Percentiles rank a stretch among this genome's conserved stretches.
phyloP scores from a whole-genome alignment of 495 filamentous ascomycete genomes.

The Hyaloscypha bicolor region DNA sequence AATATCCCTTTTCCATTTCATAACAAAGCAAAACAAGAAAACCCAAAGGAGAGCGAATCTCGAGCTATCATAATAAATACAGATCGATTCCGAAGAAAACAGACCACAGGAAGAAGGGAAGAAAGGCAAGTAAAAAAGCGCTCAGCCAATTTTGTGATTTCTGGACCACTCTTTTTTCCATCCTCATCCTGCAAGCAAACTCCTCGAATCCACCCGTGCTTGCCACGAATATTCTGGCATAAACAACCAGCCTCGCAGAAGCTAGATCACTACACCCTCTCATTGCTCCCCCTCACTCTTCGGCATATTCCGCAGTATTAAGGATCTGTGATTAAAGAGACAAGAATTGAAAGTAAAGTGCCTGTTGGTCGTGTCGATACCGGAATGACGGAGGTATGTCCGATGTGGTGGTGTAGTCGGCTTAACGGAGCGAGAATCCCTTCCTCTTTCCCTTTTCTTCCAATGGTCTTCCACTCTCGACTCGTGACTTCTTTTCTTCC shows the following conservation, averaged over 20 bases:
- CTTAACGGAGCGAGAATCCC: constrained; percentile 96
- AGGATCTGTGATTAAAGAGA: constrained; percentile 35
- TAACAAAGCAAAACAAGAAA: constrained; percentile 31
- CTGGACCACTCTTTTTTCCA: constrained; percentile 23
- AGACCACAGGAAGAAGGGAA: constrained; percentile 17
- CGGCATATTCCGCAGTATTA: constrained; percentile 28
- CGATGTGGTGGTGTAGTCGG: constrained; percentile 5
- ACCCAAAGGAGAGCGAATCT: constrained; percentile 33
- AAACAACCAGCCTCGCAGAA: constrained; percentile 30
- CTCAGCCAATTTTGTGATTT: constrained; percentile 30
- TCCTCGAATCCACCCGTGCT: constrained; percentile 24
- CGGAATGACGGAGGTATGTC: constrained; percentile 23
- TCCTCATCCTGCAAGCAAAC: constrained; percentile 24
- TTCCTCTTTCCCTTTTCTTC: constrained; percentile 97
- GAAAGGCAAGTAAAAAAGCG: constrained; percentile 17
- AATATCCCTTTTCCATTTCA: constrained; percentile 30
- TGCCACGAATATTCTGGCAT: constrained; percentile 13
- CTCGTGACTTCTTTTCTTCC: constrained; percentile 92
- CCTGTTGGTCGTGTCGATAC: constrained; percentile 28
- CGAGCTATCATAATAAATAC: constrained; percentile 34
- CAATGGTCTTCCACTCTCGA: constrained; percentile 92
- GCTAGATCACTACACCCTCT: constrained; percentile 25
- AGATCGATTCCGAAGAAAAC: constrained; percentile 28
- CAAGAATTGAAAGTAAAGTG: constrained; percentile 36
- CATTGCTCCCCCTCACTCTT: constrained; percentile 14